Base-by-base conservation (phyloP, 371 early-diverging fungal genomes). In the Rhizopus microsporus region DNA sequence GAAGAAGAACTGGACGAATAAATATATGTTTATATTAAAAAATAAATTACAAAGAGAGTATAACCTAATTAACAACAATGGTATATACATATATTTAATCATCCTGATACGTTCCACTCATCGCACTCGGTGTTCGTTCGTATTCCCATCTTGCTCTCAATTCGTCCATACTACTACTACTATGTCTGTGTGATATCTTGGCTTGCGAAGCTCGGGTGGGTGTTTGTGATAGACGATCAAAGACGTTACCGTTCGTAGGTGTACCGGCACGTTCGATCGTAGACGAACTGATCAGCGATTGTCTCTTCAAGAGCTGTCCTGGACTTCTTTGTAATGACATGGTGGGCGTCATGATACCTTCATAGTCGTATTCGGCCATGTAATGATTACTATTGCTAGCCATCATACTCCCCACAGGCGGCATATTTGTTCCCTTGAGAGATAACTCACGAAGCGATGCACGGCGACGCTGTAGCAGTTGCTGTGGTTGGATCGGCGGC, bases 121-220 rank as follows among this genome's bases (percentile, higher is more conserved):
- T 63, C 4, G 64, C 67, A 53, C 71, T 70, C 7, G 63, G 39
- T 7, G 69, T 38, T 9, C 73, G 59, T 39, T 66, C 63, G 15
- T 49, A 33, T 4, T 60, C 58, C 71, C 71, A 70, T 33, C 47
- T 46, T n/a, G 37, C 42, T 47, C 60, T 63, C 4, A 70, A 43
- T 30, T 70, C 71, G 48, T 70, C 71, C 57, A 70, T 67, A 16
- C 71, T 70, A 33, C 71, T 51, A 12, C 71, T 70, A 37, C 71
- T 70, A 31, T 70, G 61, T 8, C 71, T 60, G 38, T 63, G 54
- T 17, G 72, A 55, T 55, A 78, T 67, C 42, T 73, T 74, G 15
- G 78, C 78, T 23, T 71, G 72, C 1, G 78, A 78, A 16, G 75
- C 75, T 45, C 75, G 60, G 0, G 78, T 78, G 7, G 75, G 75